Evolutionary conservation across 352 stramenopile species (phyloP), one percentile per base, ranked within the genome.

Genomic region (Globisporangium abappressorium): DNA sequence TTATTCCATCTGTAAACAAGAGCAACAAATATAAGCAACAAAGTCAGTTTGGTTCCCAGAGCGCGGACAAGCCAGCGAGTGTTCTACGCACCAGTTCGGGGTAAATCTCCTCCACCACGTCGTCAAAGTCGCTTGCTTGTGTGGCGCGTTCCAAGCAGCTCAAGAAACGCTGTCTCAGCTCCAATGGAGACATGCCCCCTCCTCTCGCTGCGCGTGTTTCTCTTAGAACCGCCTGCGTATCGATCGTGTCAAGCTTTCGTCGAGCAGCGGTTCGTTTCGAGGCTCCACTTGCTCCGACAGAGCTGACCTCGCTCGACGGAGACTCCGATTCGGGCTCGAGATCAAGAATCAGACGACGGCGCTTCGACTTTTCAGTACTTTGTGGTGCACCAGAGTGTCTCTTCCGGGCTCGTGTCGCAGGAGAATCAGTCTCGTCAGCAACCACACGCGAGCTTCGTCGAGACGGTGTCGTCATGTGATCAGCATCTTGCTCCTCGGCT

Each of bases 91-190:
- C 73, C 59, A 90, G 33, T 57, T 81, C 68, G 22, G 81, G 74
- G 51, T 71, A 90, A 22, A 64, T 55, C 56, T 82, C 46, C 20
- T 71, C 70, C 30, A 90, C 74, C 11, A 83, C 67, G 28, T 70
- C 70, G 57, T 90, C 81, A 60, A 79, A 79, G 57, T 74, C 70
- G 22, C 49, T 66, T 33, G 58, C 22, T 15, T 53, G 34, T 5
- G 67, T 66, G 38, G 34, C 68, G 18, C 65, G 43, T 20, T 72
- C 70, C 33, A 69, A 34, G 6, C 34, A 49, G n/a, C 62, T 57
- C 18, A 74, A 38, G 30, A 76, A 69, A 15, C 57, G 58, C 20
- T 47, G 58, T 46, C 70, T 65, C 6, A 70, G 46, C n/a, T 63
- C 65, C 1, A 28, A 20, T 5, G 43, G 62, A 0, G 60, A 61